phyloP scores from a whole-genome alignment of 2,329 filamentous ascomycete genomes.

The Colletotrichum australisinense region DNA sequence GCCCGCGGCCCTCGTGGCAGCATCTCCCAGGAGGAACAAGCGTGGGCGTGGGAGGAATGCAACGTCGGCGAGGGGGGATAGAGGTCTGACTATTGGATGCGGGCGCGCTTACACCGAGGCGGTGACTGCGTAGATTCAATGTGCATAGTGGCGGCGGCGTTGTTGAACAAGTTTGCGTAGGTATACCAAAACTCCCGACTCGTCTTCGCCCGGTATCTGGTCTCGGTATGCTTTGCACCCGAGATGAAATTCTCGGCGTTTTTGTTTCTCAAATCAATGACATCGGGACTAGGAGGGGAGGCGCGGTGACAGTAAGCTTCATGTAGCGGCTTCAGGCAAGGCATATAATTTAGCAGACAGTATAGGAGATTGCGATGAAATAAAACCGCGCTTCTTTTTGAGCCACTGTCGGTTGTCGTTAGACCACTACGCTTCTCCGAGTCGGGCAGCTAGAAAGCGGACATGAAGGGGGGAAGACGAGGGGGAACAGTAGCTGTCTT shows the following conservation, averaged over 20 bases:
- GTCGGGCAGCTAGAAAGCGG: neutral
- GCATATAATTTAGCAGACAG: neutral
- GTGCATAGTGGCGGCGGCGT: constrained; percentile 4
- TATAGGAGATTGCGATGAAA: neutral
- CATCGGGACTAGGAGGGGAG: neutral
- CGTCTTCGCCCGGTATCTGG: neutral
- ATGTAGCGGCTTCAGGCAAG: neutral
- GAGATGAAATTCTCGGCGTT: neutral
- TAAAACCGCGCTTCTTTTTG: neutral
- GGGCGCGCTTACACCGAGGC: constrained; percentile 16
- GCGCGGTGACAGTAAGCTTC: neutral
- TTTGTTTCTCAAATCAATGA: neutral
- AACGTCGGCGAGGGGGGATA: neutral
- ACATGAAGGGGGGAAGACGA: neutral
- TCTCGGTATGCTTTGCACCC: neutral
- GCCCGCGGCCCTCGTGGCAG: constrained; percentile 23
- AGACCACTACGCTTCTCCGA: neutral
- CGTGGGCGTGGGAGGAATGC: neutral
- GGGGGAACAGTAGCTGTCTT: neutral
- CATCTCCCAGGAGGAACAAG: constrained; percentile 17
- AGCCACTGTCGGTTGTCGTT: neutral
- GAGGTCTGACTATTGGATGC: neutral
- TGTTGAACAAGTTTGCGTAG: neutral
- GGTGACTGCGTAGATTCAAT: neutral
- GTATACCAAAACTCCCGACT: neutral